Evolutionary conservation across 2,329 filamentous ascomycete species (phyloP), one percentile per base, ranked within the genome.

Genomic region (Alternaria rosae): DNA sequence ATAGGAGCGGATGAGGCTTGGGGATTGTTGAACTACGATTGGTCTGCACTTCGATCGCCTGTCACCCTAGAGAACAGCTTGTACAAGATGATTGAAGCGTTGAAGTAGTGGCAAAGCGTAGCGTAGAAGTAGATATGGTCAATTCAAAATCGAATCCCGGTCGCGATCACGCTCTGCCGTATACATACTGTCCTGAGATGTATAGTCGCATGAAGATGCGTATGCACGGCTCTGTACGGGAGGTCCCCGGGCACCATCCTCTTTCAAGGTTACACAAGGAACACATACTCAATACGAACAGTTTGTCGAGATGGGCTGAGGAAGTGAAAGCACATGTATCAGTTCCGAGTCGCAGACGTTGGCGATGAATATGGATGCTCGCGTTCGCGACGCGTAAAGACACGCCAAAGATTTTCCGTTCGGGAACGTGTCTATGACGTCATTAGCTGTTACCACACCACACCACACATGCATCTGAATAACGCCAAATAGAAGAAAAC

Each of bases 31-130:
- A 68, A 76, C 52, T 76, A 76, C 26, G 62, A 75, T 15, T 77
- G 74, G 73, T 59, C 64, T 26, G 69, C 48, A 12, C 64, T 76
- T 5, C 65, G 73, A 9, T 73, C 69, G 3, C 70, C 72, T 1
- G 60, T 78, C 12, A 76, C 75, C 6, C 52, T 77, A 6, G 72
- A 76, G 54, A 76, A 78, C 51, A 77, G 73, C 42, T 59, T 77
- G 60, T 63, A 68, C 41, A 76, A 76, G 65, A 74, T 78, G 73
- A 72, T 76, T 15, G 69, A 57, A 3, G 75, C 73, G 12, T 23
- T 75, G 44, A 61, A 64, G 12, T 65, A 25, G 61, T 45, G 13
- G n/a, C 7, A 43, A 10, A 5, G 12, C 43, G 25, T 51, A 45
- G n/a, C 1, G 35, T 47, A 12, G 11, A 28, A 23, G 35, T 38